Evolutionary conservation across 1,284 basidiomycete species (phyloP).

Genomic region (Trametes versicolor): DNA sequence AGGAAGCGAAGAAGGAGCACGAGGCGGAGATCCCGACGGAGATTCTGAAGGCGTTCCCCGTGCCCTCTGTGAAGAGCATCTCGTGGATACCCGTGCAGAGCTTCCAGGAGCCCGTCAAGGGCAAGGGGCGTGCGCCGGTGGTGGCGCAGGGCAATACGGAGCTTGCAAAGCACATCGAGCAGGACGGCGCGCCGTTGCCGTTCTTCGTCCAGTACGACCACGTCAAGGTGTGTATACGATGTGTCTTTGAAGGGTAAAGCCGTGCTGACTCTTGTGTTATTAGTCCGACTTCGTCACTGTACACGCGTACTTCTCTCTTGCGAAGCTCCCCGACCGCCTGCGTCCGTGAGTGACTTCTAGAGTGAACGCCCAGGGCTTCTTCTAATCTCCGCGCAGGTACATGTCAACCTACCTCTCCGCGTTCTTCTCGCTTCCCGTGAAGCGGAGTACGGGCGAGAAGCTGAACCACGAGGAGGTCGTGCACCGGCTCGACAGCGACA

Average conservation of each 20-base stretch:
- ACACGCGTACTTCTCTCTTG: constrained; percentile 82
- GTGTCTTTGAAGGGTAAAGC: too few species aligned
- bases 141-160: constrained; percentile 38
- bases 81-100: constrained; percentile 96
- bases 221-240: constrained; percentile 68
- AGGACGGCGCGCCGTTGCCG: constrained; percentile 76
- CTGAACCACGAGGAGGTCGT: constrained; percentile 93
- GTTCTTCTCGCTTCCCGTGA: constrained; percentile 92
- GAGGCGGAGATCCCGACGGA: constrained; percentile 85
- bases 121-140: constrained; percentile 47
- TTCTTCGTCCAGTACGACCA: constrained; percentile 95
- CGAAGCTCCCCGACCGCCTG: constrained; percentile 74
- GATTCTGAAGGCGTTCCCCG: constrained; percentile 85
- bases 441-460: constrained; percentile 71
- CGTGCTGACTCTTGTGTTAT: constrained; percentile 5
- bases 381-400: constrained; percentile 58
- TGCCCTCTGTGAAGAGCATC: constrained; percentile 90
- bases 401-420: constrained; percentile 86
- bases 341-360: constrained; percentile 63
- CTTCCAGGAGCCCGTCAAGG: constrained; percentile 67
- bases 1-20: constrained; percentile 89
- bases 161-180: constrained; percentile 74
- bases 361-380: constrained; percentile 7
- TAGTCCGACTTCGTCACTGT: constrained; percentile 94
- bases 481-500: constrained; percentile 90